A percentile compares a stretch with the other conserved stretches of the same genome.
Evolutionary conservation across 805 yeast species (phyloP).

Genomic region (Sugiyamaella boreocaroliniensis): DNA sequence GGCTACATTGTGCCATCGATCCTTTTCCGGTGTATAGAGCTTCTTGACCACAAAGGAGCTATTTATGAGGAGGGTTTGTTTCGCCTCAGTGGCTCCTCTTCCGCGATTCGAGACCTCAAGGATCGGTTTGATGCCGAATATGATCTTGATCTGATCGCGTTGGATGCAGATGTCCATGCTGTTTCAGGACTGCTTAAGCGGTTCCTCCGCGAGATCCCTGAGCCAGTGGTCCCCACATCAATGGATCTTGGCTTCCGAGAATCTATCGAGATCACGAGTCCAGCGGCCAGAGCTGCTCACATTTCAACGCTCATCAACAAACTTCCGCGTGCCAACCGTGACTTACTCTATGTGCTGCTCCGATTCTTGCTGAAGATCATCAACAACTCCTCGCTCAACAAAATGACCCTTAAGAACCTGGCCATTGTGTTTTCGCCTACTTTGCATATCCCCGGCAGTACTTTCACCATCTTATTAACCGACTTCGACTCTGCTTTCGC

Average conservation of each 20-base stretch:
- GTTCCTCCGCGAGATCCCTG: conserved; percentile 71
- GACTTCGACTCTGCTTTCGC: conserved; percentile 55
- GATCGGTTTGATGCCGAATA: conserved; percentile 58
- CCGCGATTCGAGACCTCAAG: conserved; percentile 61
- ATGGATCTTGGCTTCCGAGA: conserved; percentile 36
- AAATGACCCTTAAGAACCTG: conserved; percentile 76
- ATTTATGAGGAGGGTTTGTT: conserved; percentile 86
- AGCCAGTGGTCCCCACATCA: conserved; percentile 57
- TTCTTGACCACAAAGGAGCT: conserved; percentile 58
- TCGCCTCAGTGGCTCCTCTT: conserved; percentile 81
- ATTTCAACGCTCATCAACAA: conserved; percentile 30
- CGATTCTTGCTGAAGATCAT: conserved; percentile 60
- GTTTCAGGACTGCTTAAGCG: conserved; percentile 80
- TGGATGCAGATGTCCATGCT: conserved; percentile 62
- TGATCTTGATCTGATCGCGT: conserved; percentile 58
- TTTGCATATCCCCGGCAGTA: conserved; percentile 55
- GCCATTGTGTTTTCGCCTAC: conserved; percentile 83
- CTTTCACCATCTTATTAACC: conserved; percentile 51
- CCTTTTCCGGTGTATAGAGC: conserved; percentile 66
- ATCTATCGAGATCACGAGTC: conserved; percentile 28
- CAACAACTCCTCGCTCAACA: conserved; percentile 53
- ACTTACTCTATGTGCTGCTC: conserved; percentile 59
- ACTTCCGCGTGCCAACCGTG: conserved; percentile 50
- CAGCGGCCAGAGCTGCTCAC: conserved; percentile 22
- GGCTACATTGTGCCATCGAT: conserved; percentile 61